Percentiles rank a stretch among this genome's conserved stretches.
phyloP scores from a whole-genome alignment of 352 stramenopile genomes.

The Pythium scleroteichum region DNA sequence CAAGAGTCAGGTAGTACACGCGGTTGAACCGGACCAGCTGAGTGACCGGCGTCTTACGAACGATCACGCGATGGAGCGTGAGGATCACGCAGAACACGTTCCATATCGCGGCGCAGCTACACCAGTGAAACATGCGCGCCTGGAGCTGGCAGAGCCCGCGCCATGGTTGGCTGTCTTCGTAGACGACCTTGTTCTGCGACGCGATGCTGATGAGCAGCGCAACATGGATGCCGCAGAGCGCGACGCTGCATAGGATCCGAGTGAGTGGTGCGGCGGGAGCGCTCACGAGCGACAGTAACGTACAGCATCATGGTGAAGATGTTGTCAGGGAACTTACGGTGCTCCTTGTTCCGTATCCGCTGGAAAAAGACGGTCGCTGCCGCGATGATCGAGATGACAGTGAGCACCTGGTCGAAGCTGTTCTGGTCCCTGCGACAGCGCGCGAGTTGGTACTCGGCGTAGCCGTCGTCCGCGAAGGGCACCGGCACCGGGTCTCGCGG shows the following conservation, averaged over 20 bases:
- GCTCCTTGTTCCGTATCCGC: constrained; percentile 31
- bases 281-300: background rate
- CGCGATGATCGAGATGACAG: constrained; percentile 31
- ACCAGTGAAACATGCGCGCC: constrained; percentile 35
- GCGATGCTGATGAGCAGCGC: constrained; percentile 37
- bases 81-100: constrained; percentile 30
- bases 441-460: constrained; percentile 31
- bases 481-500: constrained; percentile 1
- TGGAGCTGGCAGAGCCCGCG: constrained; percentile 30
- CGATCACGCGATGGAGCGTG: constrained; percentile 28
- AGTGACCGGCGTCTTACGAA: constrained; percentile 28
- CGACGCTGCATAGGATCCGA: constrained; percentile 9
- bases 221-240: constrained; percentile 32
- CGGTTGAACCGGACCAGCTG: constrained; percentile 24
- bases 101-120: constrained; percentile 37
- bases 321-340: constrained; percentile 38
- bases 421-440: constrained; percentile 31
- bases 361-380: constrained; percentile 28
- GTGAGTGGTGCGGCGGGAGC: background rate
- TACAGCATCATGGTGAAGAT: constrained; percentile 37
- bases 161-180: constrained; percentile 24
- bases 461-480: constrained; percentile 27
- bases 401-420: constrained; percentile 33
- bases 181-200: constrained; percentile 32
- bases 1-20: constrained; percentile 26